These are phyloP conservation scores for Guillardia theta DNA, from an alignment of 78 protist species.

Conservation along the genomic window DNA sequence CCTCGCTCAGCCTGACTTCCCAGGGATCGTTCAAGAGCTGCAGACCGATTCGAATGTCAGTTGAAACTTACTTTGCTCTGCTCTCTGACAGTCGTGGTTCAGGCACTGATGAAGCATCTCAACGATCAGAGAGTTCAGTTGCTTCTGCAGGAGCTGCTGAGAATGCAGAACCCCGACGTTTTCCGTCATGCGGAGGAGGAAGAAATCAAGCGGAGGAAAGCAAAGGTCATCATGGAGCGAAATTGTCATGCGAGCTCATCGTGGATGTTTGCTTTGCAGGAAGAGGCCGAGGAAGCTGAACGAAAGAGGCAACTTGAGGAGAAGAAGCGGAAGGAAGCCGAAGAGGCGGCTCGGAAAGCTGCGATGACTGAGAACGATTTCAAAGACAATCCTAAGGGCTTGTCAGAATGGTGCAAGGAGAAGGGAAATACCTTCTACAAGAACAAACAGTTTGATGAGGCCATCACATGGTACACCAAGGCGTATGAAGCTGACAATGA, in stretches of 20 bases:
- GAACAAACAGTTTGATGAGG: background rate
- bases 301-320: background rate
- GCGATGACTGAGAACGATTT: background rate
- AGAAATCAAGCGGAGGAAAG: background rate
- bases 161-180: background rate
- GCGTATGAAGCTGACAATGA: background rate
- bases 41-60: background rate
- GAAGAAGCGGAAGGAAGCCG: background rate
- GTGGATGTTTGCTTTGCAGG: background rate
- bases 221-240: background rate
- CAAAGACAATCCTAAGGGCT: background rate
- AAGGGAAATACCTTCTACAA: background rate
- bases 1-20: background rate
- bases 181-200: constrained; percentile 14
- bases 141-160: background rate
- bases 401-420: constrained; percentile 22
- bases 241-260: background rate
- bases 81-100: background rate
- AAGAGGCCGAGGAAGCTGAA: background rate
- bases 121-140: background rate
- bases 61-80: background rate
- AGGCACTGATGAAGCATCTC: background rate
- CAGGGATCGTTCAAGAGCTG: background rate
- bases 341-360: constrained; percentile 10
- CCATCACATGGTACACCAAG: background rate